Evolutionary conservation across 2,329 filamentous ascomycete genomes (phyloP), one percentile per base, ranked within the genome.

Genomic region (Diaporthe australafricana): DNA sequence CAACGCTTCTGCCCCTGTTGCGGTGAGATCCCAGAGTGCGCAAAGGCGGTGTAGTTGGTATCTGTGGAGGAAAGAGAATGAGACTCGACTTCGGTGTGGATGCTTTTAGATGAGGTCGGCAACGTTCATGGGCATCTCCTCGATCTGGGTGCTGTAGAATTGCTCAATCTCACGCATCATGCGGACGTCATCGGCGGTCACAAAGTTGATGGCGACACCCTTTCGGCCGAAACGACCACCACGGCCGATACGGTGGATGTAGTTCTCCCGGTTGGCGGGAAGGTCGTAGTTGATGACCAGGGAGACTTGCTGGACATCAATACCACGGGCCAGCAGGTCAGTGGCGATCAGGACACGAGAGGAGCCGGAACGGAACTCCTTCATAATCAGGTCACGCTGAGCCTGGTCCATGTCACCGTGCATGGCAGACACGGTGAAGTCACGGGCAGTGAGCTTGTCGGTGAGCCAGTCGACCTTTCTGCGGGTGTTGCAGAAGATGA

Each of bases 391-490:
- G 85, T 99, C 96, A 78, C 96, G 92, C 84, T 98, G 95, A 84
- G 96, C 96, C 83, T 99, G 96, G 30, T 95, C 95, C 96, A 99
- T 99, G 79, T 99, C 96, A 76, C 96, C 96, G 81, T 99, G 96
- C 96, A 99, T 99, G 78, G 94, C 96, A 78, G 94, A 97, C 76
- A 99, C 96, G 0, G 96, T 99, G 83, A 99, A 99, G 86, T 99
- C 98, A 78, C 95, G 94, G 82, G 98, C 96, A 75, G 95, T 93
- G 94, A 99, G 98, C 88, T 99, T 99, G 85, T 99, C 96, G 5
- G 96, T 98, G 73, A 99, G 87, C 96, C 96, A 99, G 83, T 99
- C 96, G 68, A 99, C 96, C 93, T 99, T 99, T 83, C 96, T 91
- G 76, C 96, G 92, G 8, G 96, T 99, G 85, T 99, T 99, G 89